Evolutionary conservation across 2,329 filamentous ascomycete species (phyloP), one percentile per base, ranked within the genome.

Genomic region (Aspergillus costaricaensis): DNA sequence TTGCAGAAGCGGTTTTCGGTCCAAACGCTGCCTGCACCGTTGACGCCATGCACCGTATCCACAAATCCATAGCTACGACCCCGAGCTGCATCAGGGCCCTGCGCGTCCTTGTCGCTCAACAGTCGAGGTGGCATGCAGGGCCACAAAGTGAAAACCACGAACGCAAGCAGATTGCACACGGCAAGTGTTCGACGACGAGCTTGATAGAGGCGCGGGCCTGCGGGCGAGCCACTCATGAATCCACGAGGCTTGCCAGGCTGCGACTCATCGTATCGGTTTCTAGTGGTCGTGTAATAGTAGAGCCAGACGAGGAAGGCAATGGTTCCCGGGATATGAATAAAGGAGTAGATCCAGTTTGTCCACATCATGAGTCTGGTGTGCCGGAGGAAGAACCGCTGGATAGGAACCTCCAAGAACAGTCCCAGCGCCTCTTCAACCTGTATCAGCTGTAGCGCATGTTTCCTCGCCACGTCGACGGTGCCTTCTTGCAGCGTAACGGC

Each of bases 321-420:
- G 5, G 88, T 91, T 14, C 88, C 89, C 0, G 89, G 89, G 60
- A 91, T 91, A 73, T 91, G 89, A 68, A 92, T 90, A 75, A 91
- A 91, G 5, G 88, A 91, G 76, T 91, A 91, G 27, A 85, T 82
- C 69, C 88, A 83, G 75, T 91, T 91, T 67, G 87, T 89, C 84
- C 84, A 90, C 65, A 81, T 84, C 79, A 92, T 83, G 44, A 88
- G 68, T 27, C 78, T 70, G 1, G 86, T 82, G 55, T 82, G 82
- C 19, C 76, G 73, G 53, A 86, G 76, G 70, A 86, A 85, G 72
- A 78, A 83, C 36, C 74, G 73, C 74, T 91, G 89, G 49, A 91
- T 81, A 12, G 78, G 77, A 3, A 85, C 75, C 73, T 91, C 89
- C 77, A 82, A 80, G 73, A 91, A 91, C 30, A 91, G 82, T 60